Conservation (phyloP, 192 early-diverging fungal genomes). For the Coemansia sp. region DNA sequence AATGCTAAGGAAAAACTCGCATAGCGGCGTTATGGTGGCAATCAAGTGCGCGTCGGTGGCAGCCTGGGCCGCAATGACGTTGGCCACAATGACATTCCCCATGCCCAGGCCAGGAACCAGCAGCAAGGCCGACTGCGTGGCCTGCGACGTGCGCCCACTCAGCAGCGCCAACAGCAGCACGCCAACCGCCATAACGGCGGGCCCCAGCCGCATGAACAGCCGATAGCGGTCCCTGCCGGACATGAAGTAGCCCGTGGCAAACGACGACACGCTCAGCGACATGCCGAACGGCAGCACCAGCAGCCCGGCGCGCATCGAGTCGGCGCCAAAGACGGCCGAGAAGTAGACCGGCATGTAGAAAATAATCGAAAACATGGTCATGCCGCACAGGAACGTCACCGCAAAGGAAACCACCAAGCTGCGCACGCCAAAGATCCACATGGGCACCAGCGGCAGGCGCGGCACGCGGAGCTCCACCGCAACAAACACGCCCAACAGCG, state of each 20-base stretch:
- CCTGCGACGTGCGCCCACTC: conserved; percentile 41
- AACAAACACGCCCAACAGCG: conserved; percentile 51
- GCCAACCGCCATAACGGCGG: conserved; percentile 60
- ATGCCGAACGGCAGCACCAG: conserved; percentile 72
- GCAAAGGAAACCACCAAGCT: conserved; percentile 37
- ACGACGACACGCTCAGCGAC: conserved; percentile 61
- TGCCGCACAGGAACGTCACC: conserved; percentile 39
- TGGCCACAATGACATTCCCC: conserved; percentile 70
- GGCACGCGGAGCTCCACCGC: conserved; percentile 58
- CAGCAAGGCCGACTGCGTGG: conserved; percentile 56
- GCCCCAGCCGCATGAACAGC: conserved; percentile 63
- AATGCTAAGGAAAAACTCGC: conserved; percentile 65
- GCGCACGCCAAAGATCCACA: conserved; percentile 57
- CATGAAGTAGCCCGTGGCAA: conserved; percentile 65
- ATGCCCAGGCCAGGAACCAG: conserved; percentile 70
- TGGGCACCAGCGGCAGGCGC: conserved; percentile 59
- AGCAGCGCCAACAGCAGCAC: conserved; percentile 57
- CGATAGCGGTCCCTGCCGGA: conserved; percentile 57
- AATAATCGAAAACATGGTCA: conserved; percentile 49
- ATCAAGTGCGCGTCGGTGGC: conserved; percentile 57
- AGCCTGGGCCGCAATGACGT: conserved; percentile 69
- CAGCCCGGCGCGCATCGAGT: conserved; percentile 75
- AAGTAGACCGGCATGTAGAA: conserved; percentile 69
- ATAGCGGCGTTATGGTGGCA: conserved; percentile 63
- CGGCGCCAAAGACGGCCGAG: conserved; percentile 66